Evolutionary conservation across 352 stramenopile species (phyloP).

Genomic region (Aphanomyces euteiches): DNA sequence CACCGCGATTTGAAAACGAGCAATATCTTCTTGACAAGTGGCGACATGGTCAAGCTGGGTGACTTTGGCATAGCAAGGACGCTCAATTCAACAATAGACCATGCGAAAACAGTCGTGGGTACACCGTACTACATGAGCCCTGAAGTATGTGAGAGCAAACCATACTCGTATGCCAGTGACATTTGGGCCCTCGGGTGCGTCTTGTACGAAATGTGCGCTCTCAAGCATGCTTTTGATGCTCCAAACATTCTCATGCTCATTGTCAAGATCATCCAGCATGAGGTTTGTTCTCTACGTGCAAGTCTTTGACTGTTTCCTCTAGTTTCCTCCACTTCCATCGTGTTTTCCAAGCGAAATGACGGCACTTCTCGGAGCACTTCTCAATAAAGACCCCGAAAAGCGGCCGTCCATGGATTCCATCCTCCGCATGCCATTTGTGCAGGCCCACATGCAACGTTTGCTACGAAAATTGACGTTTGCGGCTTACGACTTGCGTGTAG

Average conservation of each 20-base stretch:
- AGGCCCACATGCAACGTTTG: constrained; percentile 63
- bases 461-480: too few relatives aligned
- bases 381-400: constrained; percentile 60
- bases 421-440: constrained; percentile 65
- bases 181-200: constrained; percentile 91
- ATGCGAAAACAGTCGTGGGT: constrained; percentile 87
- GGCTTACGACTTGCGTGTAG: not conserved
- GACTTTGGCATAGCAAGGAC: constrained; percentile 92
- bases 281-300: constrained; percentile 35
- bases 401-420: constrained; percentile 74
- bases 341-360: constrained; percentile 62
- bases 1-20: constrained; percentile 94
- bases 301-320: not conserved
- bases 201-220: constrained; percentile 84
- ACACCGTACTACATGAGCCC: constrained; percentile 94
- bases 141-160: constrained; percentile 89
- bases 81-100: constrained; percentile 73
- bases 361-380: constrained; percentile 46
- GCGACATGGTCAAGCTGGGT: constrained; percentile 88
- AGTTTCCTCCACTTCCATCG: constrained; percentile 50
- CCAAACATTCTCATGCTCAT: constrained; percentile 81
- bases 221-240: constrained; percentile 82
- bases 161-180: constrained; percentile 90
- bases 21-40: constrained; percentile 87
- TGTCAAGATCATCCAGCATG: constrained; percentile 80